Conservation (phyloP, 176 grass and related monocot genomes). For the Oryza longistaminata region DNA sequence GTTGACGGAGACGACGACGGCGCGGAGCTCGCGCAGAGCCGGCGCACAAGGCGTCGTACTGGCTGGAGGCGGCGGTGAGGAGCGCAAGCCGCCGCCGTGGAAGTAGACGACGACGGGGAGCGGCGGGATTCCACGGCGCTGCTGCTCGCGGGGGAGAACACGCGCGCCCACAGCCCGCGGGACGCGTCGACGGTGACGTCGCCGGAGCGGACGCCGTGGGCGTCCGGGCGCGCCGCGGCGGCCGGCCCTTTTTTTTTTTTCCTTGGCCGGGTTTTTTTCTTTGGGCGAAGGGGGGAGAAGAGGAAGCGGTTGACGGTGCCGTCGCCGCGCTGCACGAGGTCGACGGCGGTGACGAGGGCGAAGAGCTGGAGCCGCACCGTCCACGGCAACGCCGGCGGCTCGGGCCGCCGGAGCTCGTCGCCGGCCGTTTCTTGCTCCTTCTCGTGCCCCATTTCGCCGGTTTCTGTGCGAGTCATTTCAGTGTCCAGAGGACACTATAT, state of each 20-base stretch:
- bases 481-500: too few species aligned
- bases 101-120: constrained; percentile 67
- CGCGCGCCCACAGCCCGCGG: constrained; percentile 50
- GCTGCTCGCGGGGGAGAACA: background rate
- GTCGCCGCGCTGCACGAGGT: constrained; percentile 35
- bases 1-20: constrained; percentile 50
- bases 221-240: constrained; percentile 14
- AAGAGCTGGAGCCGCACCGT: constrained; percentile 31
- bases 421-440: background rate
- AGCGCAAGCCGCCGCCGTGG: constrained; percentile 78
- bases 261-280: too few species aligned
- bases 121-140: background rate
- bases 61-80: constrained; percentile 42
- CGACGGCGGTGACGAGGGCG: constrained; percentile 9
- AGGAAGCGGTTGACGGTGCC: constrained; percentile 77
- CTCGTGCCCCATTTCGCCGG: background rate
- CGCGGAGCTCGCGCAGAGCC: constrained; percentile 33
- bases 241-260: too few species aligned
- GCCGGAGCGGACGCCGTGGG: constrained; percentile 39
- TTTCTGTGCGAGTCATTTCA: background rate
- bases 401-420: background rate
- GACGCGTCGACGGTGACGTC: constrained; percentile 58
- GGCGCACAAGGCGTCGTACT: constrained; percentile 47
- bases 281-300: too few species aligned
- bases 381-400: constrained; percentile 30